Percentiles rank a stretch among this genome's conserved stretches.
These are phyloP conservation scores for Nakazawaea populi DNA, from an alignment of 805 yeast species.

Conservation along the genomic window DNA sequence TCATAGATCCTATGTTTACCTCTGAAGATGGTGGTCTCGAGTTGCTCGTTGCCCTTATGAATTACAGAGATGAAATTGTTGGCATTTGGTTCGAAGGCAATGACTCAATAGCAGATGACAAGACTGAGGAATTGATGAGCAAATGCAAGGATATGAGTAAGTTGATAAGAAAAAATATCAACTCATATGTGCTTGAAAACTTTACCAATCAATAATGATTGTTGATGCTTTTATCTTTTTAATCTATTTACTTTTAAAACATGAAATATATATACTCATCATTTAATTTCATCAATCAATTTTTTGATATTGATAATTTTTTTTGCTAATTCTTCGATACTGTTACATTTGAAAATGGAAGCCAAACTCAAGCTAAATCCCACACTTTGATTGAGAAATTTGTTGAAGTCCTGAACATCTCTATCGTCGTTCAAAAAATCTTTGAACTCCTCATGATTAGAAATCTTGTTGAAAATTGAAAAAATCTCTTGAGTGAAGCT, in stretches of 20 bases:
- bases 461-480: constrained; percentile 2
- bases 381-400: constrained; percentile 19
- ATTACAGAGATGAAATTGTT: constrained; percentile 51
- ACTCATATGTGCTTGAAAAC: constrained; percentile 31
- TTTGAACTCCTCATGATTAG: background rate
- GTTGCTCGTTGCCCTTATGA: constrained; percentile 44
- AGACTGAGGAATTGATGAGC: constrained; percentile 23
- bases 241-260: background rate
- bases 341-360: constrained; percentile 35
- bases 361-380: constrained; percentile 32
- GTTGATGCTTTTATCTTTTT: constrained; percentile 6
- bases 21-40: constrained; percentile 21
- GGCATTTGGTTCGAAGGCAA: constrained; percentile 50
- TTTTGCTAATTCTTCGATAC: constrained; percentile 18
- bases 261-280: background rate
- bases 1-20: constrained; percentile 9
- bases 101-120: constrained; percentile 22
- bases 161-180: constrained; percentile 37
- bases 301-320: constrained; percentile 21
- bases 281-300: constrained; percentile 15
- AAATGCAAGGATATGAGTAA: constrained; percentile 37
- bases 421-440: constrained; percentile 16
- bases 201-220: background rate
- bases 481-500: constrained; percentile 28
- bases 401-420: constrained; percentile 9